phyloP scores from a whole-genome alignment of 306 rosid genomes.

The Corylus heterophylla region DNA sequence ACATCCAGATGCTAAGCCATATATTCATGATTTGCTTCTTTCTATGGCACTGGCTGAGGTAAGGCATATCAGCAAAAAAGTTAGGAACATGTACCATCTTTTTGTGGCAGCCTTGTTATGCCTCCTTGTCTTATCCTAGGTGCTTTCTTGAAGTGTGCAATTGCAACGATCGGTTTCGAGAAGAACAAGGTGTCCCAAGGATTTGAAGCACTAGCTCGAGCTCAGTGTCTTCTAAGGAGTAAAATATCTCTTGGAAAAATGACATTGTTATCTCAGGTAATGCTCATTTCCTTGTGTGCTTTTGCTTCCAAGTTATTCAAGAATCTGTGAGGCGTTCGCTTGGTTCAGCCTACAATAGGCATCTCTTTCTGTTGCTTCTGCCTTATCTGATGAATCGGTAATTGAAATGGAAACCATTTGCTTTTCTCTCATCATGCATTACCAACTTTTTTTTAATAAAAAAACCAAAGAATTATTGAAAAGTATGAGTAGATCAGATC shows the following conservation, averaged over 20 bases:
- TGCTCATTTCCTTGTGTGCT: conserved; percentile 8
- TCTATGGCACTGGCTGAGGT: conserved; percentile 98
- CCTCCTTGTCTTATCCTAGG: conserved; percentile 62
- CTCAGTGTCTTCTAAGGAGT: conserved; percentile 85
- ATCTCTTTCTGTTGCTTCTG: background rate
- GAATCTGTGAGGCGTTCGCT: conserved; percentile 9
- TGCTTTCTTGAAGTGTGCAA: conserved; percentile 95
- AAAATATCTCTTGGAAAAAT: conserved; percentile 76
- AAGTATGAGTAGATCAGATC: background rate
- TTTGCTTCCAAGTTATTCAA: background rate
- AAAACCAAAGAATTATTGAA: background rate
- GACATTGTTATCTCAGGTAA: conserved; percentile 73
- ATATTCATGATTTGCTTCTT: conserved; percentile 80
- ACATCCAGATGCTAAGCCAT: conserved; percentile 77
- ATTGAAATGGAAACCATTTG: background rate
- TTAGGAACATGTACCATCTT: conserved; percentile 34
- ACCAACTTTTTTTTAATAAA: background rate
- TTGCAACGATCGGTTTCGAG: conserved; percentile 88
- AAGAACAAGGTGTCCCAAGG: conserved; percentile 91
- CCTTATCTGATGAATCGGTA: background rate
- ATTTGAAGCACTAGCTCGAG: conserved; percentile 98
- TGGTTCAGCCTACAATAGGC: conserved; percentile 10
- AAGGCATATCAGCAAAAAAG: conserved; percentile 48
- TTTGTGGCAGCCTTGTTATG: conserved; percentile 50
- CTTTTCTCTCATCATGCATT: background rate